phyloP scores from a whole-genome alignment of 495 filamentous ascomycete species.

The Penicillium bovifimosum region DNA sequence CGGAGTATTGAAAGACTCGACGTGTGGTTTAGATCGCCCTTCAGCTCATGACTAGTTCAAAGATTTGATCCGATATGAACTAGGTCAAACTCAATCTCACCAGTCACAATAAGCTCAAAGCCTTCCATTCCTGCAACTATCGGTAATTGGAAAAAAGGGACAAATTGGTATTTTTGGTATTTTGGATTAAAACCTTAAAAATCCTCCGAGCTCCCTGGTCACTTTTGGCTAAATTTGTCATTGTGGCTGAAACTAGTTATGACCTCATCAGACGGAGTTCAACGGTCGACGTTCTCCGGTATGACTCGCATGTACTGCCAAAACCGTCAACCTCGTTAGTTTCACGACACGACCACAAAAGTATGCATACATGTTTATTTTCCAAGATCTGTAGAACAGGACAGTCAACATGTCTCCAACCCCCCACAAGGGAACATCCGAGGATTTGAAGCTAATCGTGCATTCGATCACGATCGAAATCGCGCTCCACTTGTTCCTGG shows the following conservation, averaged over 20 bases:
- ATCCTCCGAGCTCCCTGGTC: not conserved
- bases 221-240: not conserved
- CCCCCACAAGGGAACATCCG: not conserved
- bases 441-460: not conserved
- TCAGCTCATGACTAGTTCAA: not conserved
- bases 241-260: slow-evolving; percentile 1
- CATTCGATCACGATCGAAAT: not conserved
- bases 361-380: not conserved
- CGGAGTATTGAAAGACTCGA: not conserved
- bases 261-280: not conserved
- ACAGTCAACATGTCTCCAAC: not conserved
- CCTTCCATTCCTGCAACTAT: not conserved
- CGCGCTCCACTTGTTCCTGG: not conserved
- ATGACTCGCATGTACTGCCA: not conserved
- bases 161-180: not conserved
- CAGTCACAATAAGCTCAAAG: not conserved
- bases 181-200: not conserved
- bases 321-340: too few species aligned
- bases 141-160: too few species aligned
- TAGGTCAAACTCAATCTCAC: slow-evolving; percentile 1
- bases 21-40: not conserved
- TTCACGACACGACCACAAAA: not conserved
- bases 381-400: too few species aligned
- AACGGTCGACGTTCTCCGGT: not conserved
- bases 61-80: not conserved